Conservation (phyloP, 2,329 filamentous ascomycete genomes). For the Exophiala aquamarina region DNA sequence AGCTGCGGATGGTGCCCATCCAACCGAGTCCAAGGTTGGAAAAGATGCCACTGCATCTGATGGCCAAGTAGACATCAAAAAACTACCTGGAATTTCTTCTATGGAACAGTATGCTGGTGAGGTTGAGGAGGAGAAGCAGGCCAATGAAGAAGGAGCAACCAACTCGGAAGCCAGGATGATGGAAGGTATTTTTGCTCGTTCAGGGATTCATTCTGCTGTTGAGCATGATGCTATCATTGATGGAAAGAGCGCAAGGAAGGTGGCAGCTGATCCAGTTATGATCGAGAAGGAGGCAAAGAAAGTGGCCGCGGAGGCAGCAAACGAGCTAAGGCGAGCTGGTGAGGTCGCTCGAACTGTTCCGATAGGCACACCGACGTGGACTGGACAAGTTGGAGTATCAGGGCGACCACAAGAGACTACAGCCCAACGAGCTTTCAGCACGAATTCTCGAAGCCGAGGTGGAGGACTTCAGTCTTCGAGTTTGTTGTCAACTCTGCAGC, state of each 20-base stretch:
- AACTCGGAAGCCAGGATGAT: conserved; percentile 73
- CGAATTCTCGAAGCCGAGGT: conserved; percentile 22
- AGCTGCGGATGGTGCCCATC: conserved; percentile 12
- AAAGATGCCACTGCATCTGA: conserved; percentile 25
- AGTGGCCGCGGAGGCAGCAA: conserved; percentile 75
- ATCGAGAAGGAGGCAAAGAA: conserved; percentile 79
- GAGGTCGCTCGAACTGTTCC: conserved; percentile 71
- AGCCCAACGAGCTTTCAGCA: conserved; percentile 46
- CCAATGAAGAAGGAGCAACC: conserved; percentile 31
- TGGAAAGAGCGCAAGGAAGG: conserved; percentile 59
- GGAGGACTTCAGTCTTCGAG: conserved; percentile 39
- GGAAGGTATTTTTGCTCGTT: conserved; percentile 82
- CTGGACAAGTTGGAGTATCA: conserved; percentile 75
- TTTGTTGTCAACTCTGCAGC: conserved; percentile 58
- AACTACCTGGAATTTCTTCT: conserved; percentile 61
- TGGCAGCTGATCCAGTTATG: conserved; percentile 73
- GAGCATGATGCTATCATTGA: conserved; percentile 92
- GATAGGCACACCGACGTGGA: conserved; percentile 90
- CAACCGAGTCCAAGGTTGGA: conserved; percentile 21
- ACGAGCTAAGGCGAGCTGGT: conserved; percentile 70
- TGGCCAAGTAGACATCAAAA: conserved; percentile 45
- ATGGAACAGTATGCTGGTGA: conserved; percentile 64
- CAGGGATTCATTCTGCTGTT: conserved; percentile 84
- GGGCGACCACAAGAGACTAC: conserved; percentile 64
- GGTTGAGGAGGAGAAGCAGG: conserved; percentile 40